A percentile compares a stretch with the other conserved stretches of the same genome.
phyloP scores from a whole-genome alignment of 2,329 filamentous ascomycete genomes.

The Diaporthe citri region DNA sequence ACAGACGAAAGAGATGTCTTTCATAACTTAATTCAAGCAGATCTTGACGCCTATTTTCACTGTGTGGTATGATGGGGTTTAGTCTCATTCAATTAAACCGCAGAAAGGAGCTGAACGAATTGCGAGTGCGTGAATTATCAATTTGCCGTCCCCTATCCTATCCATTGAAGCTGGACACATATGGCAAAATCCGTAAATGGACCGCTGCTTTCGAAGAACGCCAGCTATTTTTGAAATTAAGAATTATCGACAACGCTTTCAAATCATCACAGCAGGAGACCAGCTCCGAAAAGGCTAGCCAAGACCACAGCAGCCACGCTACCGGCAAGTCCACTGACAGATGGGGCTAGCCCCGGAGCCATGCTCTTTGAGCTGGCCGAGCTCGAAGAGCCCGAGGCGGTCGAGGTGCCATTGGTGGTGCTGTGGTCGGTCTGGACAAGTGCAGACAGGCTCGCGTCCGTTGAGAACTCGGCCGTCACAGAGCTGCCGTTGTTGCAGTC shows the following conservation, averaged over 20 bases:
- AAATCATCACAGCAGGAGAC: slow-evolving; percentile 21
- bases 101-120: background rate
- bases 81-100: background rate
- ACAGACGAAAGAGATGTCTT: too few species aligned
- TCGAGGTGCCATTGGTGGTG: slow-evolving; percentile 43
- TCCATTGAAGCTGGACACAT: background rate
- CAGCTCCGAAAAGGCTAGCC: slow-evolving; percentile 33
- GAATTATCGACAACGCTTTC: background rate
- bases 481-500: slow-evolving; percentile 55
- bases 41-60: too few species aligned
- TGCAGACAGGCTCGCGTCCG: slow-evolving; percentile 48
- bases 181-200: too few species aligned
- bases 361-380: slow-evolving; percentile 33
- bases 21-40: background rate
- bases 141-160: background rate
- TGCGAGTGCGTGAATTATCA: background rate
- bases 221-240: background rate
- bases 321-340: slow-evolving; percentile 30
- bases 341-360: slow-evolving; percentile 29
- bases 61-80: background rate
- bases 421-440: slow-evolving; percentile 46
- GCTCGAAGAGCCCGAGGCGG: slow-evolving; percentile 40
- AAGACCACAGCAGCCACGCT: slow-evolving; percentile 30
- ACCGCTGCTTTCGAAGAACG: background rate
- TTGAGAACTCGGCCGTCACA: slow-evolving; percentile 48